A percentile compares a stretch with the other conserved stretches of the same genome.
These are phyloP conservation scores for Talaromyces amestolkiae DNA, from an alignment of 2,329 filamentous ascomycete species.

Conservation along the genomic window DNA sequence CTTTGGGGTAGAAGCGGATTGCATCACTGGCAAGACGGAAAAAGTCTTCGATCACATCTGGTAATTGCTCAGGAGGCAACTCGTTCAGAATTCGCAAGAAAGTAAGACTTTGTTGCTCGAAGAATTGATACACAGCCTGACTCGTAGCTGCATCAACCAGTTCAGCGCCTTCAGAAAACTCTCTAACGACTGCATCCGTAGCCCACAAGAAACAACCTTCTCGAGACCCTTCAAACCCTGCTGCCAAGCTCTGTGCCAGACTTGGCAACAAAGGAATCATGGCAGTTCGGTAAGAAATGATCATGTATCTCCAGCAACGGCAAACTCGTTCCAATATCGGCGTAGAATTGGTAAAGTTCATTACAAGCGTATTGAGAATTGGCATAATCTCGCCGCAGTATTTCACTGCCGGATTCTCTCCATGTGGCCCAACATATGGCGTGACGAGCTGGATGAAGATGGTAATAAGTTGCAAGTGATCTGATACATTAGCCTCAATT, in stretches of 20 bases:
- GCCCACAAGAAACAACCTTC: slow-evolving; percentile 99
- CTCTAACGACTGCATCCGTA: slow-evolving; percentile 87
- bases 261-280: slow-evolving; percentile 80
- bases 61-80: slow-evolving; percentile 71
- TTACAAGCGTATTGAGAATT: slow-evolving; percentile 78
- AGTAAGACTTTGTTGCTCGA: slow-evolving; percentile 85
- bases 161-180: slow-evolving; percentile 89
- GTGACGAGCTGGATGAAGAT: slow-evolving; percentile 78
- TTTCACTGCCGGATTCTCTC: slow-evolving; percentile 86
- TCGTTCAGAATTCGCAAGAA: slow-evolving; percentile 89
- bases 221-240: slow-evolving; percentile 77
- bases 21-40: slow-evolving; percentile 91
- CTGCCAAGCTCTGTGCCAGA: slow-evolving; percentile 83
- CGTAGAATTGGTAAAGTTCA: slow-evolving; percentile 79
- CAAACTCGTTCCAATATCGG: slow-evolving; percentile 93
- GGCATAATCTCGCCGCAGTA: slow-evolving; percentile 96
- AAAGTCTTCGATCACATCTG: slow-evolving; percentile 91
- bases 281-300: slow-evolving; percentile 88
- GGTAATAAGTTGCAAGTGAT: slow-evolving; percentile 88
- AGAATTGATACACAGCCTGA: slow-evolving; percentile 88
- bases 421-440: slow-evolving; percentile 68
- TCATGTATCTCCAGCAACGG: slow-evolving; percentile 94
- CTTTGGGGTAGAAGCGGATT: slow-evolving; percentile 85
- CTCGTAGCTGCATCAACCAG: slow-evolving; percentile 78
- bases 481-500: slow-evolving; percentile 41